phyloP scores from a whole-genome alignment of 2,329 filamentous ascomycete species.

The Paracamarosporium sp. region DNA sequence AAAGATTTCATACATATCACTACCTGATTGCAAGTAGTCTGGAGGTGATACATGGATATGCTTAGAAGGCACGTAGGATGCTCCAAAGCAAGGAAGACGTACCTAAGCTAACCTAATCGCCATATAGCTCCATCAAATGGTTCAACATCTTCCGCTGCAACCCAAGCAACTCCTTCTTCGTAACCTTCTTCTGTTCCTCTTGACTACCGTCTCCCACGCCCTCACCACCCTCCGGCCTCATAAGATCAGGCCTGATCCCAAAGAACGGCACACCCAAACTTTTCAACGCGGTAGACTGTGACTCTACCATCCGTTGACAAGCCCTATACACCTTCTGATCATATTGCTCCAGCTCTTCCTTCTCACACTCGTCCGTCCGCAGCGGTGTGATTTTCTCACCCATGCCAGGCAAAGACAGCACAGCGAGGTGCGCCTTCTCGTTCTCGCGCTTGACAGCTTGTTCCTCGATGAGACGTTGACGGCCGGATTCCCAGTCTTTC shows the following conservation, averaged over 20 bases:
- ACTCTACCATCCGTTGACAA: conserved; percentile 64
- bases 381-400: conserved; percentile 27
- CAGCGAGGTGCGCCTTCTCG: conserved; percentile 61
- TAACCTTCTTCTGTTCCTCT: conserved; percentile 25
- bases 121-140: conserved; percentile 39
- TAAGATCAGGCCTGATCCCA: conserved; percentile 30
- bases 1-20: too few relatives aligned
- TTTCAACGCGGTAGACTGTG: conserved; percentile 63
- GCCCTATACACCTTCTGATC: conserved; percentile 69
- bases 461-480: conserved; percentile 59
- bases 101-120: conserved; percentile 23
- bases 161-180: conserved; percentile 33
- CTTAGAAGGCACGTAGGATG: neutral
- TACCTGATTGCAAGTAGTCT: neutral
- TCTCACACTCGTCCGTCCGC: conserved; percentile 55
- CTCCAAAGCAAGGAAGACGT: neutral
- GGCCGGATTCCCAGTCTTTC: conserved; percentile 64
- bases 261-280: conserved; percentile 54
- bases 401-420: conserved; percentile 49
- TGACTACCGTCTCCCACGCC: conserved; percentile 6
- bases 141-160: conserved; percentile 46
- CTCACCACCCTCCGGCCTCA: conserved; percentile 29
- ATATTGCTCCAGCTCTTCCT: conserved; percentile 63
- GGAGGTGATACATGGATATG: neutral
- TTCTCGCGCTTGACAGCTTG: conserved; percentile 60